A percentile compares a stretch with the other conserved stretches of the same genome.
phyloP scores from a whole-genome alignment of 2,329 filamentous ascomycete species.

The Microdochium paspali region DNA sequence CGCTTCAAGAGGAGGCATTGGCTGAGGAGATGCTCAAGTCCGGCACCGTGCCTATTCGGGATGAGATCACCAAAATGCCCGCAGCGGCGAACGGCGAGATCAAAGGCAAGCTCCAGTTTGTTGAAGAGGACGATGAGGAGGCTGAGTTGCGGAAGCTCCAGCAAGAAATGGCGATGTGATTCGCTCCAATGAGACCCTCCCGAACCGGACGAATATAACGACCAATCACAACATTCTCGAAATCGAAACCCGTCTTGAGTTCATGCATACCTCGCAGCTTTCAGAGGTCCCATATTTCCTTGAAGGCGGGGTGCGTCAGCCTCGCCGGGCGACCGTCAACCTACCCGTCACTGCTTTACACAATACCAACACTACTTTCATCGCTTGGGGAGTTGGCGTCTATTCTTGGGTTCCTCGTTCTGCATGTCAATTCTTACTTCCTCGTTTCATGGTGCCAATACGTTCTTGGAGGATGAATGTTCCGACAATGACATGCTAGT shows the following conservation, averaged over 20 bases:
- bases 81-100: slow-evolving; percentile 64
- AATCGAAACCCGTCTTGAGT: not conserved
- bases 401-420: not conserved
- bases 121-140: slow-evolving; percentile 88
- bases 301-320: no score
- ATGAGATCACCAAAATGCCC: slow-evolving; percentile 70
- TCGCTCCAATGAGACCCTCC: not conserved
- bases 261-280: not conserved
- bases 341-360: not conserved
- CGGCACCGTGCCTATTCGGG: slow-evolving; percentile 71
- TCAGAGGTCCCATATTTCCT: no score
- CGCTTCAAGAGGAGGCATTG: slow-evolving; percentile 82
- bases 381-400: slow-evolving; percentile 1
- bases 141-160: slow-evolving; percentile 87
- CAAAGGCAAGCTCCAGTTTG: slow-evolving; percentile 48
- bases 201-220: slow-evolving; percentile 2
- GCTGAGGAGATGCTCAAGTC: slow-evolving; percentile 92
- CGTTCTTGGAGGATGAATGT: not conserved
- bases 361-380: not conserved
- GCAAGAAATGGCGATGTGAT: slow-evolving; percentile 92
- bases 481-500: not conserved
- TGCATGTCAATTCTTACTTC: not conserved
- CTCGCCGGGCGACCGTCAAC: no score
- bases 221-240: not conserved
- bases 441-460: not conserved